These are phyloP conservation scores for Penicillium robsamsonii DNA, from an alignment of 495 filamentous ascomycete species.

Conservation along the genomic window DNA sequence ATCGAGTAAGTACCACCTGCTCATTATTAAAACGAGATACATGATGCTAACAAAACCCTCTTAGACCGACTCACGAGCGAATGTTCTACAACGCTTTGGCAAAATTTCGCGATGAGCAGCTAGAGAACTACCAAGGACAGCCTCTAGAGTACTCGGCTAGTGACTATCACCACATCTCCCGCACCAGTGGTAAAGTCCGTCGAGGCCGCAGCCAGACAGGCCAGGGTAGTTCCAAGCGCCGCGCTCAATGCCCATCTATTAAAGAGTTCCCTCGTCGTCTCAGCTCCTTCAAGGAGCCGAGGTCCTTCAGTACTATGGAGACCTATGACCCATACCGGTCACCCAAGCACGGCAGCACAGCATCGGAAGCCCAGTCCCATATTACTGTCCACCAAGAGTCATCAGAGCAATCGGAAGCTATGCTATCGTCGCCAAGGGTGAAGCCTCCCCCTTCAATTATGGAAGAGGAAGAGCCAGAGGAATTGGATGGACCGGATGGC, in stretches of 20 bases:
- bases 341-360: conserved; percentile 49
- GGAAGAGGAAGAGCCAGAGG: conserved; percentile 25
- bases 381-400: conserved; percentile 63
- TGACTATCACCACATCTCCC: conserved; percentile 79
- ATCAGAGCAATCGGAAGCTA: background rate
- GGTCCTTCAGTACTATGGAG: conserved; percentile 44
- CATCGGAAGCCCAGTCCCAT: conserved; percentile 48
- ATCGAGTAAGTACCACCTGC: conserved; percentile 58
- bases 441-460: conserved; percentile 27
- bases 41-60: background rate
- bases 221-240: conserved; percentile 47
- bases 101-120: conserved; percentile 73
- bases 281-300: conserved; percentile 48
- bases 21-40: background rate
- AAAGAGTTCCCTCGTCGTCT: conserved; percentile 51
- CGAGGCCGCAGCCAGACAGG: conserved; percentile 19
- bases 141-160: conserved; percentile 75
- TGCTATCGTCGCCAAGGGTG: conserved; percentile 10
- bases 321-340: conserved; percentile 85
- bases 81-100: conserved; percentile 83
- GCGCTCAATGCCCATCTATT: conserved; percentile 71
- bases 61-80: conserved; percentile 80
- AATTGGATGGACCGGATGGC: conserved; percentile 16
- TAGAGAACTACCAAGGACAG: conserved; percentile 77
- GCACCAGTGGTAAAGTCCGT: conserved; percentile 22